Base-by-base conservation (phyloP, 2,329 filamentous ascomycete species). In the Botryotinia calthae region DNA sequence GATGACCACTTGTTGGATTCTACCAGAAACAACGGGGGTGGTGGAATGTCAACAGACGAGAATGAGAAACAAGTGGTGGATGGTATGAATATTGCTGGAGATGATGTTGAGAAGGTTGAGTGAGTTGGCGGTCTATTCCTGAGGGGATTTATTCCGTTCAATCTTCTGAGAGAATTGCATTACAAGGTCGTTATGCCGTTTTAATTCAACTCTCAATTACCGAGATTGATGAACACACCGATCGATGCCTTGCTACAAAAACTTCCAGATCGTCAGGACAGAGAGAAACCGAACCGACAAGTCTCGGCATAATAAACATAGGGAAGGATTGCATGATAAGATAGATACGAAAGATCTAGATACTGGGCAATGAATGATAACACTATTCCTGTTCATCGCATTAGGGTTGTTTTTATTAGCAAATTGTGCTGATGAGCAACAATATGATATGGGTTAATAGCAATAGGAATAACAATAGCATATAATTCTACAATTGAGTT, bases 261-360 rank as follows among this genome's bases (percentile, higher is more conserved):
- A 0, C 25, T 14, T 28, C 16, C 16, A 2, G 7, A 56, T 56
- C 0, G 18, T 4, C 7, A 0, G 0, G 6, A 56, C 16, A 14
- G 28, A 28, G 6, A 16, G 5, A 4, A 54, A 28, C 25, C 51
- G 12, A 14, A n/a, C 4, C n/a, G 9, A 22, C 0, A 16, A 25
- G 4, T 54, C 12, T 54, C 51, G 48, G 1, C 28, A 42, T 16
- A 1, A 10, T 28, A 16, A 54, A 0, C 51, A 18, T 7, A 28
- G 6, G n/a, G 7, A 28, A 18, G n/a, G 1, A 2, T 28, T 1
- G 0, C 0, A 2, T 28, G 4, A n/a, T 28, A 18, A 16, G 16
- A 56, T 28, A 18, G 6, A 28, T 18, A 28, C 14, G n/a, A 28
- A 18, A 56, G 14, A 28, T 28, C 1, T 12, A 16, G n/a, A 56